Conservation (phyloP, 768 basidiomycete species). For the Albatrellus ellisii region DNA sequence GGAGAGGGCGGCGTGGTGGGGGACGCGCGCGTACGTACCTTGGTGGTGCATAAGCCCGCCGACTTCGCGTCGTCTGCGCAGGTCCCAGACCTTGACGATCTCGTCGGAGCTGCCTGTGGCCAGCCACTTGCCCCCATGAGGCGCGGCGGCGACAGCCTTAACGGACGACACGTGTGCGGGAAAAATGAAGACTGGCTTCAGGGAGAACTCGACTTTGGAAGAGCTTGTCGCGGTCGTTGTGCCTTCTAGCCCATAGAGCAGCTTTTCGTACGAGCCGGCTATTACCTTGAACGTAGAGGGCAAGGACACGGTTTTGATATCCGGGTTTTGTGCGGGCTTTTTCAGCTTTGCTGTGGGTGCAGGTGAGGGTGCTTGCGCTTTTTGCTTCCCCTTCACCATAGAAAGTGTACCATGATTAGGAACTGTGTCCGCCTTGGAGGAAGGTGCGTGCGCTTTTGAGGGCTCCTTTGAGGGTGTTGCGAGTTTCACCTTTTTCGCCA, state of each 20-base stretch:
- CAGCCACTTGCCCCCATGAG: constrained; percentile 88
- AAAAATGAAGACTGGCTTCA: constrained; percentile 88
- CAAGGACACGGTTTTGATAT: constrained; percentile 18
- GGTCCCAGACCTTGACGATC: constrained; percentile 94
- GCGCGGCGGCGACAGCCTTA: constrained; percentile 81
- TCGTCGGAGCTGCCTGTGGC: constrained; percentile 95
- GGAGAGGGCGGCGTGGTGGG: background rate
- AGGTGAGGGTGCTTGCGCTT: constrained; percentile 12
- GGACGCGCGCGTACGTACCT: constrained; percentile 47
- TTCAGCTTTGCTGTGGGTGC: constrained; percentile 3
- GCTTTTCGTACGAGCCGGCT: constrained; percentile 92
- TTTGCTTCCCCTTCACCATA: constrained; percentile 19
- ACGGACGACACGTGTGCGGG: constrained; percentile 93
- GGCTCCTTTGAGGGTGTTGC: constrained; percentile 6
- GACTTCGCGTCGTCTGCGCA: constrained; percentile 82
- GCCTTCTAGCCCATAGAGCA: constrained; percentile 83
- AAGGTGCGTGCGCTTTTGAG: constrained; percentile 1
- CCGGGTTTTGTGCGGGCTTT: background rate
- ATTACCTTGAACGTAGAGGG: constrained; percentile 72
- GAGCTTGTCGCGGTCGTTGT: constrained; percentile 26
- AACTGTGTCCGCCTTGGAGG: background rate
- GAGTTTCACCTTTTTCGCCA: background rate
- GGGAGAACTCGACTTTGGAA: constrained; percentile 21
- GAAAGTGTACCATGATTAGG: background rate
- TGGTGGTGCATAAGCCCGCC: constrained; percentile 92